Evolutionary conservation across 2,329 filamentous ascomycete genomes (phyloP), one percentile per base, ranked within the genome.

Genomic region (Penicillium sp.): DNA sequence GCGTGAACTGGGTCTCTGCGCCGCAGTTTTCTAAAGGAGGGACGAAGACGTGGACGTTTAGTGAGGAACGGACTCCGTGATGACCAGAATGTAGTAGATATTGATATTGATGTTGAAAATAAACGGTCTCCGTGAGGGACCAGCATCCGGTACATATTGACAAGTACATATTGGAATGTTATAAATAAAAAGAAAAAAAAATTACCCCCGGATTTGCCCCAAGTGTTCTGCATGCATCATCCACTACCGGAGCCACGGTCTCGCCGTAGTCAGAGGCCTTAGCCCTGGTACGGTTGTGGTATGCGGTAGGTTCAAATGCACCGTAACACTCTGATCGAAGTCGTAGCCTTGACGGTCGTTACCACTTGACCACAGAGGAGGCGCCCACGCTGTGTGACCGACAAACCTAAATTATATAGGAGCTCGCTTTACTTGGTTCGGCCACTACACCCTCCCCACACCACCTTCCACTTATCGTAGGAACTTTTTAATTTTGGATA

Each of bases 1-100:
- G 40, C 22, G 46, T 55, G 9, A 38, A 55, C 14, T 55, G 53
- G 53, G 42, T 54, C 14, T 42, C 50, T 31, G 37, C 43, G 29
- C 48, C 52, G 13, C 27, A 40, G 11, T 51, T 54, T 27, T 50
- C 41, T 1, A 50, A 50, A 31, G 37, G 46, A 16, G 46, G 45
- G 16, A 42, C 26, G 18, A 40, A 42, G 11, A 54, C 40, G 11
- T 54, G 50, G 53, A 44, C 45, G 42, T 29, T 49, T 34, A 31
- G 31, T 16, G 43, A 43, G 22, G 26, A 36, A 18, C 28, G 16
- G 22, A 3, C 10, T 23, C 3, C 4, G 18, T 20, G 18, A 20
- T 20, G 18, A 3, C 18, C 1, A 4, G 18, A 3, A 3, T 20
- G 18, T 20, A 20, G 18, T 20, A 20, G 3, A 20, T 2, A 3